phyloP scores from a whole-genome alignment of 2,329 filamentous ascomycete species.

The Cladobotryum protrusum region DNA sequence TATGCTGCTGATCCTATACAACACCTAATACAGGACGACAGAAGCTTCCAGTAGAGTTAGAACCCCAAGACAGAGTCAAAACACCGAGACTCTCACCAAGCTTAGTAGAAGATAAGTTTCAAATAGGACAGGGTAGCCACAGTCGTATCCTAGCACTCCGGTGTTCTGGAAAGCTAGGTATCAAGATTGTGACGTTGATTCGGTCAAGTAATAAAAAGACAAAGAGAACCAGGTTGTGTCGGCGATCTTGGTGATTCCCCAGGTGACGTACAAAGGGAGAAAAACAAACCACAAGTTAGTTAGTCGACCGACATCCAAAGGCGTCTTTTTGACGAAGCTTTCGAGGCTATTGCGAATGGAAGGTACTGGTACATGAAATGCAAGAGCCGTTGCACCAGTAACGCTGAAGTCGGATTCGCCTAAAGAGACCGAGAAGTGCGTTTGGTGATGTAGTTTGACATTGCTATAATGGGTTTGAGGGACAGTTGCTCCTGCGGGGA shows the following conservation, averaged over 20 bases:
- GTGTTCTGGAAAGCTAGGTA: background rate
- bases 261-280: background rate
- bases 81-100: background rate
- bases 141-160: slow-evolving; percentile 2
- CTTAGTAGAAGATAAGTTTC: background rate
- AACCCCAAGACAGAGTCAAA: too few relatives aligned
- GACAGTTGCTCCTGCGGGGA: slow-evolving; percentile 5
- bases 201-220: background rate
- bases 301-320: background rate
- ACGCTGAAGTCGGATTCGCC: background rate
- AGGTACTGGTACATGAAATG: background rate
- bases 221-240: background rate
- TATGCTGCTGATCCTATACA: background rate
- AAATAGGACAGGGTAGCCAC: background rate
- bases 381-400: background rate
- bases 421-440: background rate
- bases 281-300: background rate
- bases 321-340: background rate
- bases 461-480: background rate
- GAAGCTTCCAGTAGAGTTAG: too few relatives aligned
- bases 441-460: slow-evolving; percentile 3
- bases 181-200: background rate
- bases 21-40: too few relatives aligned
- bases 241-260: background rate
- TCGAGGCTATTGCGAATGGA: slow-evolving; percentile 1